phyloP scores from a whole-genome alignment of 2,329 filamentous ascomycete genomes.

The Diplodia mutila region DNA sequence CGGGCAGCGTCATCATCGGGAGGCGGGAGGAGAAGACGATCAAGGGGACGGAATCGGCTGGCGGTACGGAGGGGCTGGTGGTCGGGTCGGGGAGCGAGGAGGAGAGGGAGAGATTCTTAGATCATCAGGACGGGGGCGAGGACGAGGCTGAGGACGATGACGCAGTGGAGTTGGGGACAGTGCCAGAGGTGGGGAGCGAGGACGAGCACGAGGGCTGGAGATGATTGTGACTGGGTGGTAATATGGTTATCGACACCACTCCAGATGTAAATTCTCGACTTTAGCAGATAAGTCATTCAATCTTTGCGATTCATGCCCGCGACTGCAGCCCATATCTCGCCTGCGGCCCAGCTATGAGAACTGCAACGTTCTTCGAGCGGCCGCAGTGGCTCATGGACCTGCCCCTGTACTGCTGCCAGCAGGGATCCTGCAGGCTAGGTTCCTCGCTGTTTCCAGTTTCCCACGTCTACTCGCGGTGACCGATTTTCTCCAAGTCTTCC shows the following conservation, averaged over 20 bases:
- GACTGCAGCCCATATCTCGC: background rate
- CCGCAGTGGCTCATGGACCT: background rate
- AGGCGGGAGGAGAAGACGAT: conserved; percentile 56
- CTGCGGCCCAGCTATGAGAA: background rate
- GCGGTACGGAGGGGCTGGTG: background rate
- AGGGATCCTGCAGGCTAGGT: background rate
- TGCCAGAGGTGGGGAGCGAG: conserved; percentile 30
- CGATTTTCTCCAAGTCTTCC: background rate
- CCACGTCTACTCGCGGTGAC: background rate
- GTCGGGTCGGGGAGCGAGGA: background rate
- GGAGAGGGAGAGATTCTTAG: conserved; percentile 52
- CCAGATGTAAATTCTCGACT: background rate
- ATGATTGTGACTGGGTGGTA: background rate
- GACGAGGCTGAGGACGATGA: conserved; percentile 32
- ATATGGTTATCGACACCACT: background rate
- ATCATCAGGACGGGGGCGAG: conserved; percentile 5
- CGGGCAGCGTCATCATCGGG: conserved; percentile 78
- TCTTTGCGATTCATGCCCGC: background rate
- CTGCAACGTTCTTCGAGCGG: background rate
- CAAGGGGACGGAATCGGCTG: conserved; percentile 27
- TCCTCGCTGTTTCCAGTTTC: background rate
- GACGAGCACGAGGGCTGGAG: conserved; percentile 27
- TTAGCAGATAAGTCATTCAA: background rate
- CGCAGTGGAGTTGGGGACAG: conserved; percentile 37
- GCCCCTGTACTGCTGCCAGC: background rate